These are phyloP conservation scores for Fusarium cicatricum DNA, from an alignment of 2,329 filamentous ascomycete genomes.

Conservation along the genomic window DNA sequence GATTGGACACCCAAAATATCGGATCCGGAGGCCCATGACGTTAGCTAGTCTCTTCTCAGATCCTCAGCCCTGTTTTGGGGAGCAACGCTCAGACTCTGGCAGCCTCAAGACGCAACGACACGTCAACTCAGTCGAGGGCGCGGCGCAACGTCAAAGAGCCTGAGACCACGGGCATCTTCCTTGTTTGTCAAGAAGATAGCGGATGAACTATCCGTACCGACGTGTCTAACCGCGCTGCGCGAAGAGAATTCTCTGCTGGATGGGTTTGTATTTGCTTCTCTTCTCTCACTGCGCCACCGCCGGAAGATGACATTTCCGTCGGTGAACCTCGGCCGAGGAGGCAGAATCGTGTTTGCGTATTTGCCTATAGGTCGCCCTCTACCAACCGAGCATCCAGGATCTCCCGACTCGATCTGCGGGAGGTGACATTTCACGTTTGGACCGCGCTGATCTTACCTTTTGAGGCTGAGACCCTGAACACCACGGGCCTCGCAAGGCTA, in stretches of 20 bases:
- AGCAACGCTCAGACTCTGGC: constrained; percentile 1
- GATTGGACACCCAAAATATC: constrained; percentile 27
- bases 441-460: background rate
- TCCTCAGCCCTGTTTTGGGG: constrained; percentile 21
- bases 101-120: constrained; percentile 13
- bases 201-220: background rate
- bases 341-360: constrained; percentile 3
- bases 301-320: constrained; percentile 1
- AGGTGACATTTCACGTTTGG: too few species aligned
- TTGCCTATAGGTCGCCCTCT: background rate
- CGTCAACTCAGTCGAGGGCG: constrained; percentile 24
- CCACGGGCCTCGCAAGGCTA: background rate
- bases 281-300: background rate
- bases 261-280: background rate
- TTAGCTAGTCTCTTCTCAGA: background rate
- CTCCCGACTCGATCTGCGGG: too few species aligned
- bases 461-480: constrained; percentile 1
- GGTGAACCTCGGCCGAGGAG: background rate
- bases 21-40: constrained; percentile 22
- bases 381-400: too few species aligned
- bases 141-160: constrained; percentile 2
- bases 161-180: background rate
- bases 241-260: too few species aligned
- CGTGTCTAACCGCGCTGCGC: constrained; percentile 7
- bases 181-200: background rate